These are phyloP conservation scores for Phascolomyces articulosus DNA, from an alignment of 371 early-diverging fungal genomes.

Conservation along the genomic window DNA sequence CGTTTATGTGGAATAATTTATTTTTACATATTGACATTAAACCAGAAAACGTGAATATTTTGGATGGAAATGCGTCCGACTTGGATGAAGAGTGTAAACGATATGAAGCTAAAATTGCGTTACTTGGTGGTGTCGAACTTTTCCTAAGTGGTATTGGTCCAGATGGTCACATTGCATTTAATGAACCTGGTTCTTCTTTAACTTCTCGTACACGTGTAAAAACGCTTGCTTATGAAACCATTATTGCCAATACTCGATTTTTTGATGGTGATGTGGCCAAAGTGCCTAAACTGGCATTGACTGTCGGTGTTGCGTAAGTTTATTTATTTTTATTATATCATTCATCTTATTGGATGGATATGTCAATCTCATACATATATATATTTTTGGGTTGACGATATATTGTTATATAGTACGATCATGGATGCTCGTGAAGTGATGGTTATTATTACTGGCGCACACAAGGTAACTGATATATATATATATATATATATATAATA, in stretches of 20 bases:
- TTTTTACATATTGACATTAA: slow-evolving; percentile 64
- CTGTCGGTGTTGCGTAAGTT: slow-evolving; percentile 66
- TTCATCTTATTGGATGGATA: no score
- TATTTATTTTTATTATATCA: background rate
- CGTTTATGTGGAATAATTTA: slow-evolving; percentile 63
- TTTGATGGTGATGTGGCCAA: slow-evolving; percentile 72
- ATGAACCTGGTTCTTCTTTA: slow-evolving; percentile 72
- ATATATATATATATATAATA: background rate
- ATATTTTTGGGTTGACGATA: no score
- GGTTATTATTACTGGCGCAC: slow-evolving; percentile 79
- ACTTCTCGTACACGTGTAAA: slow-evolving; percentile 72
- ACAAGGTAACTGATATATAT: slow-evolving; percentile 45
- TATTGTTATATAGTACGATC: slow-evolving; percentile 51
- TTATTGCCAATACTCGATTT: slow-evolving; percentile 72
- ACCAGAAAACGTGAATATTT: slow-evolving; percentile 59
- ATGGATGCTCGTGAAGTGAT: slow-evolving; percentile 88
- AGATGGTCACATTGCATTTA: slow-evolving; percentile 76
- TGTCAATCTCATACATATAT: no score
- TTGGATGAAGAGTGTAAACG: slow-evolving; percentile 62
- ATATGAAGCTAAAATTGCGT: slow-evolving; percentile 60
- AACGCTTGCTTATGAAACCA: slow-evolving; percentile 75
- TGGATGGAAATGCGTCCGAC: slow-evolving; percentile 66
- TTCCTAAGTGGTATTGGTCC: slow-evolving; percentile 67
- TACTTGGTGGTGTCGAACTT: slow-evolving; percentile 65
- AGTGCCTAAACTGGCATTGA: slow-evolving; percentile 73